phyloP scores from a whole-genome alignment of 371 early-diverging fungal genomes.

The Mucor racemosus region DNA sequence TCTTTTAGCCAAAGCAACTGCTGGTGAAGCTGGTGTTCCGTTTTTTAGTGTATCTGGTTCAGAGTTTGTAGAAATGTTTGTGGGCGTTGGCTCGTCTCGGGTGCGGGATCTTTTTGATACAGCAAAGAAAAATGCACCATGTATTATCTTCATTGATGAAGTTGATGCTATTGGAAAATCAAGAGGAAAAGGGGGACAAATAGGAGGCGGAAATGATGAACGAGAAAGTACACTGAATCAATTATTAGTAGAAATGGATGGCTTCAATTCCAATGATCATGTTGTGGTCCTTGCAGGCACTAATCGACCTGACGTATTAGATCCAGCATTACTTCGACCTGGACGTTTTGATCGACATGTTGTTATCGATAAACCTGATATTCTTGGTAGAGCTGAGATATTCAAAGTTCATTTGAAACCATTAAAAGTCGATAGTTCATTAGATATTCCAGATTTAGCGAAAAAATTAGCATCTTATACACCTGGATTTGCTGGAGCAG shows the following conservation, averaged over 20 bases:
- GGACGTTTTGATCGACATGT: slow-evolving; percentile 99
- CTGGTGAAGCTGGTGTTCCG: slow-evolving; percentile 80
- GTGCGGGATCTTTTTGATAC: slow-evolving; percentile 98
- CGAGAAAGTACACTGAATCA: slow-evolving; percentile 96
- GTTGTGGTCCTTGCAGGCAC: slow-evolving; percentile 99
- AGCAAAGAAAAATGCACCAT: slow-evolving; percentile 98
- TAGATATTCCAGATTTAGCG: slow-evolving; percentile 72
- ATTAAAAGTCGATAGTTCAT: slow-evolving; percentile 71
- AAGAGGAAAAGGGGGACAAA: slow-evolving; percentile 96
- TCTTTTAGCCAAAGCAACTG: slow-evolving; percentile 70
- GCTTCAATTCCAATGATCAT: slow-evolving; percentile 93
- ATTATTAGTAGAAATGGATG: slow-evolving; percentile 98
- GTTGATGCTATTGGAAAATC: slow-evolving; percentile 99
- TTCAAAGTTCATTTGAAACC: slow-evolving; percentile 99
- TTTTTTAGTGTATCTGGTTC: slow-evolving; percentile 98
- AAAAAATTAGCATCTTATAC: slow-evolving; percentile 81
- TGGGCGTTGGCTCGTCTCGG: slow-evolving; percentile 98
- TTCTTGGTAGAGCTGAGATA: slow-evolving; percentile 97
- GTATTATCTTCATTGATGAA: slow-evolving; percentile 99
- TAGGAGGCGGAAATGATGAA: slow-evolving; percentile 99
- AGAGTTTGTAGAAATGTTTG: slow-evolving; percentile 98
- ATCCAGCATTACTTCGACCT: slow-evolving; percentile 98
- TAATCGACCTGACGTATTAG: slow-evolving; percentile 99
- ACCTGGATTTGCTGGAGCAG: slow-evolving; percentile 97
- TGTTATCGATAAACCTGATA: slow-evolving; percentile 98